Conservation (phyloP, 345 rosid species). For the Cardamine resedifolia region DNA sequence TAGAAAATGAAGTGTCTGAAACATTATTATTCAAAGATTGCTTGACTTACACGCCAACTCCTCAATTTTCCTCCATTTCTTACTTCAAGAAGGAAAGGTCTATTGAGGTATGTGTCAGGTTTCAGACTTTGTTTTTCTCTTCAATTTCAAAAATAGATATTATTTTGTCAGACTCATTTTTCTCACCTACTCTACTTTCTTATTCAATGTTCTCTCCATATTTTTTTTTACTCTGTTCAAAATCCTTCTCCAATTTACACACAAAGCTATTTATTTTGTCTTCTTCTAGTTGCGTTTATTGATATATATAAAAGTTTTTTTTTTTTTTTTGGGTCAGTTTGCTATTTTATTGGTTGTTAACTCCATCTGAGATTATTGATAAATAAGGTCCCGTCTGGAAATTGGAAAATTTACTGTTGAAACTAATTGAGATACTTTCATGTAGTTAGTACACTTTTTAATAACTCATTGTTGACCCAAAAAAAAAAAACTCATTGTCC, state of each 20-base stretch:
- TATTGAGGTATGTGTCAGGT: constrained; percentile 40
- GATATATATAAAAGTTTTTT: no score
- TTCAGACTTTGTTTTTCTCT: constrained; percentile 39
- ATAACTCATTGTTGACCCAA: background rate
- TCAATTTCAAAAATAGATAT: background rate
- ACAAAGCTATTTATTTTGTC: constrained; percentile 14
- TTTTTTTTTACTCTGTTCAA: background rate
- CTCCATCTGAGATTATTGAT: background rate
- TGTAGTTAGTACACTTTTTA: background rate
- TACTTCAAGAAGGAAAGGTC: constrained; percentile 41
- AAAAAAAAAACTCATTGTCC: no score
- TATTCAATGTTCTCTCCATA: constrained; percentile 16
- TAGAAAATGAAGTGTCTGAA: constrained; percentile 34
- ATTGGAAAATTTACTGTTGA: background rate
- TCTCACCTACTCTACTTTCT: constrained; percentile 34
- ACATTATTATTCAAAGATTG: constrained; percentile 24
- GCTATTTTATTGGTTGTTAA: background rate
- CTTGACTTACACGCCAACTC: constrained; percentile 41
- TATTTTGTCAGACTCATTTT: constrained; percentile 22
- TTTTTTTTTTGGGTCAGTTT: no score
- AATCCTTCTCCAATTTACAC: constrained; percentile 7
- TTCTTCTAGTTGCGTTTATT: constrained; percentile 22
- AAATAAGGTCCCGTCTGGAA: background rate
- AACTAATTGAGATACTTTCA: background rate
- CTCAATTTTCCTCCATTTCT: constrained; percentile 31